A percentile compares a stretch with the other conserved stretches of the same genome.
phyloP scores from a whole-genome alignment of 2,329 filamentous ascomycete species.

The Thielaviopsis cerberus region DNA sequence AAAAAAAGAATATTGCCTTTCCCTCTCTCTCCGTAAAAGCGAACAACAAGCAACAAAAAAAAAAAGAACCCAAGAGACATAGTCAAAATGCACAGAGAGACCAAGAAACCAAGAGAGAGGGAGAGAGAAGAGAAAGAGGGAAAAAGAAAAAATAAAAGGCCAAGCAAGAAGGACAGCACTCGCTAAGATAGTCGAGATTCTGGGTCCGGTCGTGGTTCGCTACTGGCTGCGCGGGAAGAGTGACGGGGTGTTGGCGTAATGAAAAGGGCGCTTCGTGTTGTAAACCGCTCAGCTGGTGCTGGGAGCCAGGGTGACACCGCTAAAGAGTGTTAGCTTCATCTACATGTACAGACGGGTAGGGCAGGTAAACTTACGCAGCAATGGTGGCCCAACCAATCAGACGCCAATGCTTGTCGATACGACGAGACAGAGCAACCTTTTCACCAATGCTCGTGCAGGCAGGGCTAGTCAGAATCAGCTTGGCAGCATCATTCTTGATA shows the following conservation, averaged over 20 bases:
- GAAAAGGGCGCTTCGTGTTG: constrained; percentile 1
- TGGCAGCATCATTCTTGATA: constrained; percentile 94
- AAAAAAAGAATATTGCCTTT: background rate
- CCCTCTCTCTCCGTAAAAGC: background rate
- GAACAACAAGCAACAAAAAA: background rate
- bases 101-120: background rate
- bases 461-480: constrained; percentile 77
- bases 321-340: constrained; percentile 18
- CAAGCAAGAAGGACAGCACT: background rate
- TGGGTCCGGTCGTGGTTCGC: background rate
- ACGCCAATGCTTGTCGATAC: constrained; percentile 99
- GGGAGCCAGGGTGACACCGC: constrained; percentile 36
- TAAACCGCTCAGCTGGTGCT: constrained; percentile 24
- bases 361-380: constrained; percentile 35
- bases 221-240: constrained; percentile 2
- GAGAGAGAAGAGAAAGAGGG: background rate
- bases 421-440: constrained; percentile 87
- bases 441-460: constrained; percentile 95
- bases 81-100: background rate
- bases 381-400: constrained; percentile 82
- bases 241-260: background rate
- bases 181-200: background rate
- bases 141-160: background rate
- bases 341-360: constrained; percentile 3
- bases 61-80: background rate